These are phyloP conservation scores for Pestalotiopsis fici DNA, from an alignment of 2,329 filamentous ascomycete genomes.

Conservation along the genomic window DNA sequence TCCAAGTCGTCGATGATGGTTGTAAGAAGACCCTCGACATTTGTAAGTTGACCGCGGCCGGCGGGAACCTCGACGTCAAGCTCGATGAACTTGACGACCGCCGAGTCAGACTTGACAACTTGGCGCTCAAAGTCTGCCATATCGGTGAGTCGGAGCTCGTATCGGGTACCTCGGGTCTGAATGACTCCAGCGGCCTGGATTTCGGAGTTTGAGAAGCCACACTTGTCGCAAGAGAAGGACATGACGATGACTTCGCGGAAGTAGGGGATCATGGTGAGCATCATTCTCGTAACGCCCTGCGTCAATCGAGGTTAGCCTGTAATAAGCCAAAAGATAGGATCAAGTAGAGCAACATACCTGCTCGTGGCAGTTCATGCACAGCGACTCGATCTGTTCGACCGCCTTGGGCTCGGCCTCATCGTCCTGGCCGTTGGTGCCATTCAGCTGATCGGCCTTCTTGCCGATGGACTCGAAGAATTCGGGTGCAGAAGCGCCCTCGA, in stretches of 20 bases:
- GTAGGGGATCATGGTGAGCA: slow-evolving; percentile 91
- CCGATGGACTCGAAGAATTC: slow-evolving; percentile 66
- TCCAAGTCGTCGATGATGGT: slow-evolving; percentile 81
- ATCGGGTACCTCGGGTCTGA: slow-evolving; percentile 84
- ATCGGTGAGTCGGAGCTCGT: slow-evolving; percentile 76
- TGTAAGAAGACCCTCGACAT: slow-evolving; percentile 83
- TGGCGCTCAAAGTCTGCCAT: slow-evolving; percentile 79
- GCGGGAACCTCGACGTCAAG: slow-evolving; percentile 91
- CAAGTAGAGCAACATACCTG: slow-evolving; percentile 52
- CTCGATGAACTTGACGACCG: slow-evolving; percentile 83
- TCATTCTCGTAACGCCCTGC: slow-evolving; percentile 80
- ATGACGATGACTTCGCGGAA: slow-evolving; percentile 98
- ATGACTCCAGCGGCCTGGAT: slow-evolving; percentile 91
- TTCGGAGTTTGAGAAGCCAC: slow-evolving; percentile 87
- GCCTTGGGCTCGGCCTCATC: slow-evolving; percentile 51
- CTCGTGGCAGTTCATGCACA: slow-evolving; percentile 85
- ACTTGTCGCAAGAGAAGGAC: slow-evolving; percentile 93
- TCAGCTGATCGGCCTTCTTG: slow-evolving; percentile 57
- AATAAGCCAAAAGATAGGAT: not conserved
- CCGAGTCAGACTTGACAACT: slow-evolving; percentile 89
- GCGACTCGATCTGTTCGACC: slow-evolving; percentile 72
- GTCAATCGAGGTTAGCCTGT: not conserved
- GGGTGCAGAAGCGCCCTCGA: slow-evolving; percentile 30
- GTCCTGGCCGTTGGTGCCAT: slow-evolving; percentile 33
- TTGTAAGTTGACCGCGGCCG: slow-evolving; percentile 88